Evolutionary conservation across 2,329 filamentous ascomycete species (phyloP), one percentile per base, ranked within the genome.

Genomic region (Arthroderma uncinatum): DNA sequence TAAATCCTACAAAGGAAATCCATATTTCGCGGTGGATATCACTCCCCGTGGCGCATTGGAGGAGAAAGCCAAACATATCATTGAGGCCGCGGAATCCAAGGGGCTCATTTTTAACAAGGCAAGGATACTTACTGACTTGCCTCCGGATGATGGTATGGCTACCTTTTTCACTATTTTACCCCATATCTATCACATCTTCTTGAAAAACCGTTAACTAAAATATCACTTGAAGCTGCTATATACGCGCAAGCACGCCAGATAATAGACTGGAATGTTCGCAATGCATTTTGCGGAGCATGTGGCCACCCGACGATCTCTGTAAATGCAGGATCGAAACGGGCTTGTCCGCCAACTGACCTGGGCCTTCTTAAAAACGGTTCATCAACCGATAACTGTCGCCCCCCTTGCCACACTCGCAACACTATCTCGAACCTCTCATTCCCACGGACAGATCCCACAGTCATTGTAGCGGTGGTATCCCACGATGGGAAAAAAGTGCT

Each of bases 391-490:
- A 58, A 33, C 25, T 23, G 56, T 8, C 83, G 89, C 7, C 79
- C 79, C 1, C 79, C 85, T 16, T 98, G 93, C 72, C 84, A 82
- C 6, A 94, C 91, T 0, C 82, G 93, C 56, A 86, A 83, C 39
- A 90, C 89, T 25, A 76, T 98, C 48, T 95, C 90, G 33, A 98
- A 98, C 73, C 79, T 96, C 55, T 86, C 81, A 67, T 97, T 96
- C 77, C 92, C 92, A 2, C 83, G 91, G 54, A 96, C 92, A 1
- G 91, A 96, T 65, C 90, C 91, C 0, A 95, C 89, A 28, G 90
- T 97, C 70, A 98, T 98, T 73, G 91, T 94, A 74, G 92, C 91
- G 0, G 85, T 96, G 9, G 82, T 97, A 33, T 94, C 87, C 55
- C 78, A 84, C 54, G 88, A 94, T 64, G 86, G 86, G 53, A 80